Evolutionary conservation across 345 rosid species (phyloP).

Genomic region (Eucalyptus lansdowneana): DNA sequence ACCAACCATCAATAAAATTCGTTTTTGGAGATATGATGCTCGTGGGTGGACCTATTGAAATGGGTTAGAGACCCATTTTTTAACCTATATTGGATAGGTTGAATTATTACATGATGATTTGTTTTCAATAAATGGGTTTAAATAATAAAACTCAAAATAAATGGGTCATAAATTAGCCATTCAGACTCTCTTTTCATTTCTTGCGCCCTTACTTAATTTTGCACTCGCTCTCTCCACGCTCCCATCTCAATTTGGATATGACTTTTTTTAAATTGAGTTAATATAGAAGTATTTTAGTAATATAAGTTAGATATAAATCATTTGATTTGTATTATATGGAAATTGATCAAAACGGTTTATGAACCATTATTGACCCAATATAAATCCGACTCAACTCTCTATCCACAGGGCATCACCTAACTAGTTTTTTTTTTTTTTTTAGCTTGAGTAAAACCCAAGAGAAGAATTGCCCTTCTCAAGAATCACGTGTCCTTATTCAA

Average conservation of each 20-base stretch:
- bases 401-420: not conserved
- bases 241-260: not conserved
- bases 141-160: not conserved
- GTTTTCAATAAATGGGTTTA: too few relatives aligned
- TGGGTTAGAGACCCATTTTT: not conserved
- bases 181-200: accelerated
- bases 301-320: too few relatives aligned
- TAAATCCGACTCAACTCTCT: too few relatives aligned
- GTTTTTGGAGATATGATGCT: not conserved
- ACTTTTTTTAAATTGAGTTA: too few relatives aligned
- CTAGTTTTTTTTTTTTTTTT: accelerated
- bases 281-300: too few relatives aligned
- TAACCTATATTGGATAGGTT: not conserved
- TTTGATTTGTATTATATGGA: accelerated
- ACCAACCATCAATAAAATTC: too few relatives aligned
- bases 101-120: too few relatives aligned
- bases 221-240: accelerated
- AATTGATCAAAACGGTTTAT: not conserved
- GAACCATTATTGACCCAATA: accelerated
- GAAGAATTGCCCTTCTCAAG: not conserved
- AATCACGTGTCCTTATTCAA: not conserved
- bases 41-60: not conserved
- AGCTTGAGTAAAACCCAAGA: not conserved
- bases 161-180: not conserved
- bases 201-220: not conserved